A percentile compares a stretch with the other conserved stretches of the same genome.
Conservation (phyloP, 2,329 filamentous ascomycete species). For the Teratosphaeria zuluensis region DNA sequence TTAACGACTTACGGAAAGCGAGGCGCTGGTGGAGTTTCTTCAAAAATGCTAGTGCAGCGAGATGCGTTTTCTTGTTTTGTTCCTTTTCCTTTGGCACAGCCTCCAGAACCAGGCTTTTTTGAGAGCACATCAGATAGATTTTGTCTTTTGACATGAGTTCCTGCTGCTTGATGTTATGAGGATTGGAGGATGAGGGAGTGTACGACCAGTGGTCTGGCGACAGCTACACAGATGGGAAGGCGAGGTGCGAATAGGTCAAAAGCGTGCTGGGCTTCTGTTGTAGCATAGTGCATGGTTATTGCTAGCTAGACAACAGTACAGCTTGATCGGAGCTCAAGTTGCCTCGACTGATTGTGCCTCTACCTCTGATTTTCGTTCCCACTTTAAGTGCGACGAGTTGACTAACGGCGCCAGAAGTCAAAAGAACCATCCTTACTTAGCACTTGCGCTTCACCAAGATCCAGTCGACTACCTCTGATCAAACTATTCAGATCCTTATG, state of each 20-base stretch:
- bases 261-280: not conserved
- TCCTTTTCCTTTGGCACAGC: not conserved
- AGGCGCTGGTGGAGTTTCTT: constrained; percentile 20
- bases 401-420: too few relatives aligned
- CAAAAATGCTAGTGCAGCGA: not conserved
- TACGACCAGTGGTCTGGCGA: not conserved
- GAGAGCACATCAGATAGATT: not conserved
- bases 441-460: too few relatives aligned
- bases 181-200: not conserved
- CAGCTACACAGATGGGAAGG: not conserved
- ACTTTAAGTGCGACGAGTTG: too few relatives aligned
- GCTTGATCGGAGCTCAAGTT: not conserved
- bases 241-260: not conserved
- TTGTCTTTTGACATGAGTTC: not conserved
- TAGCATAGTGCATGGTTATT: not conserved
- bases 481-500: too few relatives aligned
- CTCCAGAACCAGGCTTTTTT: not conserved
- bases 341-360: not conserved
- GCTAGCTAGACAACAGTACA: not conserved
- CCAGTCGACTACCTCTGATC: too few relatives aligned
- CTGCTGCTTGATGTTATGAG: not conserved
- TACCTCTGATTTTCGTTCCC: not conserved
- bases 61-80: not conserved
- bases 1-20: constrained; percentile 12
- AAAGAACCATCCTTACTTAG: too few relatives aligned